phyloP scores from a whole-genome alignment of 2,329 filamentous ascomycete species.

The Trichoderma sp. region DNA sequence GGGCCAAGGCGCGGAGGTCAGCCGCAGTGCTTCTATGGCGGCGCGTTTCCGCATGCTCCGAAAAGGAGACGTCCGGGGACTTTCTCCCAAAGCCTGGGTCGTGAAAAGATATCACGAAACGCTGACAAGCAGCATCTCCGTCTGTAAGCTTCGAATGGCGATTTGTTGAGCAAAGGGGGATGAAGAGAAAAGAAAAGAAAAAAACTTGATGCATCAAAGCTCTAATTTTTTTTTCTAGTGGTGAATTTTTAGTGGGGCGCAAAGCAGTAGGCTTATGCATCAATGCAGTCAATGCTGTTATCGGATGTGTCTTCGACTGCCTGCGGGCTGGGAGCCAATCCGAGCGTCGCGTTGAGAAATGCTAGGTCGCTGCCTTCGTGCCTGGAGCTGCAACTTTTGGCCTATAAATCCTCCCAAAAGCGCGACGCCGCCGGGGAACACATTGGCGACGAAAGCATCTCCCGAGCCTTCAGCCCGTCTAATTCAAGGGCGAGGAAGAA shows the following conservation, averaged over 20 bases:
- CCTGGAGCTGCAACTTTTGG: conserved; percentile 13
- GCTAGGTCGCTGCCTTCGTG: conserved; percentile 22
- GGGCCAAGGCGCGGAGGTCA: conserved; percentile 67
- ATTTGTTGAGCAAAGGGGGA: conserved; percentile 97
- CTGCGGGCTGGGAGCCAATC: conserved; percentile 29
- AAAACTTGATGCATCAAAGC: neutral
- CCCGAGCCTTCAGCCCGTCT: neutral
- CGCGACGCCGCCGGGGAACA: conserved; percentile 11
- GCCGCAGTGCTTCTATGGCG: conserved; percentile 99
- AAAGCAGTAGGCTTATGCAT: conserved; percentile 24
- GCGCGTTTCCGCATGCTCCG: conserved; percentile 86
- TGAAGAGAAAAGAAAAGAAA: conserved; percentile 41
- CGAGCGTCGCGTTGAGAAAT: conserved; percentile 28
- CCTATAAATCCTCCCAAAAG: conserved; percentile 15
- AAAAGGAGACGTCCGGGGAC: conserved; percentile 86
- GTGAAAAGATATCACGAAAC: conserved; percentile 35
- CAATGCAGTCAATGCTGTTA: conserved; percentile 25
- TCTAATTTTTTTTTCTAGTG: conserved; percentile 32
- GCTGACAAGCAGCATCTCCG: conserved; percentile 56
- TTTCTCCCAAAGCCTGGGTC: conserved; percentile 95
- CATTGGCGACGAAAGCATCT: neutral
- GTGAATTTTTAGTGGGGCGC: conserved; percentile 25
- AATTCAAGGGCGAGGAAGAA: neutral
- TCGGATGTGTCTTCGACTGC: conserved; percentile 15
- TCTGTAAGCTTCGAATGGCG: conserved; percentile 99